Evolutionary conservation across 1,139 yeast genomes (phyloP).

Genomic region (Saccharomyces hybrid): DNA sequence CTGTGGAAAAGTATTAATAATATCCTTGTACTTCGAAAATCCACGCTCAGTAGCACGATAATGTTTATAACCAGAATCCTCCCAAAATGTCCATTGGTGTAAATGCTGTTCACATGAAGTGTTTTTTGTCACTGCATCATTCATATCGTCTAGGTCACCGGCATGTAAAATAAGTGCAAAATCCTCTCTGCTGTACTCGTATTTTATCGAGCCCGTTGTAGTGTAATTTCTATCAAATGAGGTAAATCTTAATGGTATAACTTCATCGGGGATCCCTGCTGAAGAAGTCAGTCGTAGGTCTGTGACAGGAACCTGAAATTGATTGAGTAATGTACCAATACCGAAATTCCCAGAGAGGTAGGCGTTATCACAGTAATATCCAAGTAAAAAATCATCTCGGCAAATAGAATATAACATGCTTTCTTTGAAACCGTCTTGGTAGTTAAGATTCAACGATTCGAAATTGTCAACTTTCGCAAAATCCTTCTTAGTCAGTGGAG

Average conservation of each 20-base stretch:
- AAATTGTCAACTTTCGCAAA: slow-evolving; percentile 17
- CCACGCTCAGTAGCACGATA: not conserved
- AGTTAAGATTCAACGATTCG: slow-evolving; percentile 20
- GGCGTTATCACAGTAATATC: slow-evolving; percentile 11
- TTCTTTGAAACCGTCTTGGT: slow-evolving; percentile 13
- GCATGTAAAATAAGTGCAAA: not conserved
- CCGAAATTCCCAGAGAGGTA: slow-evolving; percentile 18
- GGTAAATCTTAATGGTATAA: slow-evolving; percentile 13
- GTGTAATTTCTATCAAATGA: slow-evolving; percentile 11
- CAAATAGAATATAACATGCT: slow-evolving; percentile 13
- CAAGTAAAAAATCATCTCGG: slow-evolving; percentile 18
- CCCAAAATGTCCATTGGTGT: not conserved
- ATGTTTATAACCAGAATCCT: not conserved
- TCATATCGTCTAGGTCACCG: not conserved
- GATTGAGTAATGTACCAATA: slow-evolving; percentile 22
- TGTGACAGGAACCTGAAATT: slow-evolving; percentile 22
- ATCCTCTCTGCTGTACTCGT: not conserved
- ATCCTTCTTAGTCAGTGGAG: slow-evolving; percentile 14
- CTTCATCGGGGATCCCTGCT: slow-evolving; percentile 1
- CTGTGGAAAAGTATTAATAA: not conserved
- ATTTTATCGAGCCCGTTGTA: not conserved
- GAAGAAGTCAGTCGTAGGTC: slow-evolving; percentile 9
- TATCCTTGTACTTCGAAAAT: not conserved
- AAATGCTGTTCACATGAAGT: not conserved
- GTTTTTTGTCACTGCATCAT: not conserved